phyloP scores from a whole-genome alignment of 805 yeast species.

The Sungouiozyma intestinalis region DNA sequence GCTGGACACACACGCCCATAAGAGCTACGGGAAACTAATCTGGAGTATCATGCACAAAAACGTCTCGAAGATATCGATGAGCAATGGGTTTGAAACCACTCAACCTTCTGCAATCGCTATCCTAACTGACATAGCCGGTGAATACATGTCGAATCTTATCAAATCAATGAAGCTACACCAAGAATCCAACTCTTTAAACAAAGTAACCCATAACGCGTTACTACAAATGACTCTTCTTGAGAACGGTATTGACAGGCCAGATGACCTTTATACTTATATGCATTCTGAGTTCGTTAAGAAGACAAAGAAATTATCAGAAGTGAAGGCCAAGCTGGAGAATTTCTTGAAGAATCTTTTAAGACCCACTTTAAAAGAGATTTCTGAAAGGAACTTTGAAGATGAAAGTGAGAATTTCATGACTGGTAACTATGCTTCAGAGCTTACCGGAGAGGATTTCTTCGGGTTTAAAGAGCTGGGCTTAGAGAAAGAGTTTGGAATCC shows the following conservation, averaged over 20 bases:
- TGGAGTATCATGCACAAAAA: constrained; percentile 56
- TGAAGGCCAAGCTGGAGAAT: constrained; percentile 52
- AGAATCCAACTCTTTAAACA: constrained; percentile 44
- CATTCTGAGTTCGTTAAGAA: constrained; percentile 65
- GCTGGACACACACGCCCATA: constrained; percentile 53
- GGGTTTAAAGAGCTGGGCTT: constrained; percentile 92
- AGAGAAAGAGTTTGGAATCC: constrained; percentile 80
- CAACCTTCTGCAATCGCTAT: constrained; percentile 69
- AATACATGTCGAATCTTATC: constrained; percentile 64
- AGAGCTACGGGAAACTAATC: constrained; percentile 48
- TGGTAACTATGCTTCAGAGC: constrained; percentile 87
- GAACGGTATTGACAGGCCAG: constrained; percentile 77
- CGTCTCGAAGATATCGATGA: constrained; percentile 75
- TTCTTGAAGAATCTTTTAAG: constrained; percentile 73
- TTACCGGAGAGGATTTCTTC: constrained; percentile 90
- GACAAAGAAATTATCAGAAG: constrained; percentile 55
- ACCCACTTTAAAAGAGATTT: constrained; percentile 64
- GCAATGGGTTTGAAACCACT: constrained; percentile 81
- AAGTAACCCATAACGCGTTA: constrained; percentile 31
- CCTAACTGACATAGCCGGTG: constrained; percentile 74
- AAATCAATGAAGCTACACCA: constrained; percentile 58
- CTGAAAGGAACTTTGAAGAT: constrained; percentile 73
- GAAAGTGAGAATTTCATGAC: constrained; percentile 88
- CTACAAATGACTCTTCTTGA: constrained; percentile 60
- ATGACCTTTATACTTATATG: constrained; percentile 61